A percentile compares a stretch with the other conserved stretches of the same genome.
phyloP scores from a whole-genome alignment of 768 basidiomycete genomes.

The Lactarius hatsudake region DNA sequence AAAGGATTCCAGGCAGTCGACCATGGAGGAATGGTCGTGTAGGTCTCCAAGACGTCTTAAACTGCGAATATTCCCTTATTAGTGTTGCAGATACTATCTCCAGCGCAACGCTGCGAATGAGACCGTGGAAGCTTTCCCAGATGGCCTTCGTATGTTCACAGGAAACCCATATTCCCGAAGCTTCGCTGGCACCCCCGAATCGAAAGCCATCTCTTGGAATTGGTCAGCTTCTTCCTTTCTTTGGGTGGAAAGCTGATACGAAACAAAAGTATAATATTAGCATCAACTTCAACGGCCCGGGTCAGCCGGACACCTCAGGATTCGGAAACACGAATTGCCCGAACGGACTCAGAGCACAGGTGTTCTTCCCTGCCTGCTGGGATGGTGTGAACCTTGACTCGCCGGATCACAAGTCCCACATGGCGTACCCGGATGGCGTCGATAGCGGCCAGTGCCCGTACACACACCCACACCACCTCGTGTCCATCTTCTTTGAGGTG shows the following conservation, averaged over 20 bases:
- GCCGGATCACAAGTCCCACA: conserved; percentile 38
- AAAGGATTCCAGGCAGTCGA: conserved; percentile 16
- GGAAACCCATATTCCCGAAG: conserved; percentile 32
- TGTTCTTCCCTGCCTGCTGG: conserved; percentile 39
- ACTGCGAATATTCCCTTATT: neutral
- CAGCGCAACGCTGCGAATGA: conserved; percentile 8
- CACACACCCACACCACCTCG: conserved; percentile 36
- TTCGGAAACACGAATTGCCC: conserved; percentile 30
- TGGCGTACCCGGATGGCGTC: conserved; percentile 32
- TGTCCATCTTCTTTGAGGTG: conserved; percentile 43
- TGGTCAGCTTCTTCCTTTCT: conserved; percentile 13
- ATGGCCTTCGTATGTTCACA: conserved; percentile 29
- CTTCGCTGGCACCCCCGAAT: conserved; percentile 28
- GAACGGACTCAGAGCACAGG: conserved; percentile 32
- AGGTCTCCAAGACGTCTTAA: neutral
- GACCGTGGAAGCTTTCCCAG: conserved; percentile 24
- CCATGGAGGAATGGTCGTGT: conserved; percentile 27
- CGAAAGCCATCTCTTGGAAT: conserved; percentile 30
- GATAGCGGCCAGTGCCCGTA: neutral
- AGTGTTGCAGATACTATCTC: conserved; percentile 20
- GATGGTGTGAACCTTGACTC: conserved; percentile 40
- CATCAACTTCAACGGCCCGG: conserved; percentile 6
- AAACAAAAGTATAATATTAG: neutral
- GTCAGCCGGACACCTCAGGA: conserved; percentile 9
- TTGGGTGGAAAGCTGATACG: neutral